Percentiles rank a stretch among this genome's conserved stretches.
Evolutionary conservation across 495 filamentous ascomycete genomes (phyloP).

Genomic region (Alectoria sarmentosa): DNA sequence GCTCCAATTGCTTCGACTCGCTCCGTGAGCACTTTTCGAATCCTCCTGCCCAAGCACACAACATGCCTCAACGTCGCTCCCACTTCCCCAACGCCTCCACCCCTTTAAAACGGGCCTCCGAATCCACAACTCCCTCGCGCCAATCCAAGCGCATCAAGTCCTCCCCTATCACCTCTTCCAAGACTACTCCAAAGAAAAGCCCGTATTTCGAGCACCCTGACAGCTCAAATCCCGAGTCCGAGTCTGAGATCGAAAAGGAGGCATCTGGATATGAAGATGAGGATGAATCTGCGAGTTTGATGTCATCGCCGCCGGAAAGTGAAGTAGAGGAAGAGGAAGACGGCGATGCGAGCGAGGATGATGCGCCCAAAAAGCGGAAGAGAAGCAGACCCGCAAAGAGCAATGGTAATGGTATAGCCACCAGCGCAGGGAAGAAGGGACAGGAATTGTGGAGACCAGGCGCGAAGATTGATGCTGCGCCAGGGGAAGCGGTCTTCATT

Average conservation of each 20-base stretch:
- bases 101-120: conserved; percentile 25
- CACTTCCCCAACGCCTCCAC: conserved; percentile 22
- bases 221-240: conserved; percentile 31
- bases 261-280: conserved; percentile 35
- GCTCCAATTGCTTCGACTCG: not conserved
- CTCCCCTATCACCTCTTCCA: conserved; percentile 29
- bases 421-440: conserved; percentile 29
- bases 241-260: conserved; percentile 28
- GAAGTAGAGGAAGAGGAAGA: conserved; percentile 28
- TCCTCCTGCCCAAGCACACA: not conserved
- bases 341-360: conserved; percentile 29
- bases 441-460: conserved; percentile 54
- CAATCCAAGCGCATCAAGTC: conserved; percentile 43
- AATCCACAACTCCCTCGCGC: conserved; percentile 30
- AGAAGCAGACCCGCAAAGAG: conserved; percentile 24
- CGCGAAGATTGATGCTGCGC: conserved; percentile 48
- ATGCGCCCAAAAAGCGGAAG: conserved; percentile 24
- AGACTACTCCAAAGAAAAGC: conserved; percentile 49
- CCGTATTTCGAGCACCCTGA: conserved; percentile 47
- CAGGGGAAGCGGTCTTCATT: conserved; percentile 60
- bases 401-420: conserved; percentile 16
- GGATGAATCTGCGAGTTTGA: conserved; percentile 24
- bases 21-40: not conserved
- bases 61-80: conserved; percentile 22
- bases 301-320: conserved; percentile 25